A percentile compares a stretch with the other conserved stretches of the same genome.
Evolutionary conservation across 2,329 filamentous ascomycete genomes (phyloP).

Genomic region (Fusarium camptoceras): DNA sequence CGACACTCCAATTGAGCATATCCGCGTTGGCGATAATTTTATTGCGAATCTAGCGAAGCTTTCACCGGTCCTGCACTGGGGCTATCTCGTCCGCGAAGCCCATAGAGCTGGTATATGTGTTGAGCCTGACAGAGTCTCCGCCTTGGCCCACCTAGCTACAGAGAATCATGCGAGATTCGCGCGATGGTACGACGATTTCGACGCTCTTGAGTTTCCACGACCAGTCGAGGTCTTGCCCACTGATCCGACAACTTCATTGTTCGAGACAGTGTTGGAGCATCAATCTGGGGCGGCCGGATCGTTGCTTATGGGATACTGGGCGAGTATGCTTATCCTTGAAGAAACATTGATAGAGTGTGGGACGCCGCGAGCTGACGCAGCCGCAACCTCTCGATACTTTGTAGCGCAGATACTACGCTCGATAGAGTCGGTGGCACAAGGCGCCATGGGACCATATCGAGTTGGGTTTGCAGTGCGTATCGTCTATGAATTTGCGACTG

Average conservation of each 20-base stretch:
- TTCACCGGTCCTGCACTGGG: conserved; percentile 49
- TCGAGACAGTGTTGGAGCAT: conserved; percentile 50
- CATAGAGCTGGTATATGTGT: conserved; percentile 47
- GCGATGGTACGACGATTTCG: conserved; percentile 50
- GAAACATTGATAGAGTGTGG: conserved; percentile 52
- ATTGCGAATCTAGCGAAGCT: conserved; percentile 52
- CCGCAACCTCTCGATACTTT: conserved; percentile 44
- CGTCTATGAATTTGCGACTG: conserved; percentile 54
- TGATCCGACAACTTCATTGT: conserved; percentile 49
- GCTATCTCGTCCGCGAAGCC: conserved; percentile 50
- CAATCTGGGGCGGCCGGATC: conserved; percentile 51
- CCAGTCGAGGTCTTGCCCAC: conserved; percentile 47
- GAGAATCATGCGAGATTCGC: conserved; percentile 48
- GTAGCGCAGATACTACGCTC: conserved; percentile 52
- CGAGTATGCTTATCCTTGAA: conserved; percentile 55
- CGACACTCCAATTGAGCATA: conserved; percentile 37
- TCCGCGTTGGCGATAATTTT: conserved; percentile 50
- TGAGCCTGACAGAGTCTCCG: conserved; percentile 46
- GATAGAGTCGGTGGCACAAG: conserved; percentile 53
- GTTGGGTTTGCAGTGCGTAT: conserved; percentile 54
- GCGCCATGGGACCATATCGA: conserved; percentile 55
- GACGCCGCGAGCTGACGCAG: conserved; percentile 42
- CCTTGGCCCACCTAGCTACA: conserved; percentile 46
- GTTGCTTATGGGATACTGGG: conserved; percentile 54
- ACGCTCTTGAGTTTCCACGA: conserved; percentile 36